Evolutionary conservation across 2,329 filamentous ascomycete species (phyloP).

Genomic region (Calcarisporium arbuscula): DNA sequence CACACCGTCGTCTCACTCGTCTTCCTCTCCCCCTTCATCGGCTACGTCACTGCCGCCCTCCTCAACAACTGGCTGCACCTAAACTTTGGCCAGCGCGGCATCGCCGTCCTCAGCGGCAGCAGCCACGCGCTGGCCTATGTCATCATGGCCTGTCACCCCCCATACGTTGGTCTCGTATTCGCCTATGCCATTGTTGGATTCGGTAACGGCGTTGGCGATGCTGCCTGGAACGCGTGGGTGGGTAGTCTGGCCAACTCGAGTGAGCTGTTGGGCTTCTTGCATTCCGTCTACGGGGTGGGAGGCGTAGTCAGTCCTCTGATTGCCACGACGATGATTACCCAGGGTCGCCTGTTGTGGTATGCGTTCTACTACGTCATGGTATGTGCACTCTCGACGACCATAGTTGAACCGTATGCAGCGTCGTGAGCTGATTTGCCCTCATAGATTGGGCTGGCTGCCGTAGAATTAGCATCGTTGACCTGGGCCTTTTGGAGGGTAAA

Average conservation of each 20-base stretch:
- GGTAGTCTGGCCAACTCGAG: slow-evolving; percentile 55
- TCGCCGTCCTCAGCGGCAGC: slow-evolving; percentile 52
- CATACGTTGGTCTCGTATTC: slow-evolving; percentile 59
- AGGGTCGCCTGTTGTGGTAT: slow-evolving; percentile 57
- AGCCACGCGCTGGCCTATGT: slow-evolving; percentile 61
- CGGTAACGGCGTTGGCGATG: slow-evolving; percentile 60
- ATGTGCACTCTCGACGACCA: slow-evolving; percentile 14
- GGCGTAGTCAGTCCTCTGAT: slow-evolving; percentile 64
- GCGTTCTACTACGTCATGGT: slow-evolving; percentile 72
- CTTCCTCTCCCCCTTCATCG: slow-evolving; percentile 34
- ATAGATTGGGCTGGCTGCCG: slow-evolving; percentile 49
- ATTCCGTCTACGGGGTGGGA: slow-evolving; percentile 62
- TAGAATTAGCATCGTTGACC: slow-evolving; percentile 45
- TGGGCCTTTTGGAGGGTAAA: slow-evolving; percentile 53
- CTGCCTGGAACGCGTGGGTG: slow-evolving; percentile 48
- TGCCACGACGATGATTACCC: slow-evolving; percentile 64
- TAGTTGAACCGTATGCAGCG: neutral
- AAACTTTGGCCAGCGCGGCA: slow-evolving; percentile 42
- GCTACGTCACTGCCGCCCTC: slow-evolving; percentile 36
- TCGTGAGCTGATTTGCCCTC: slow-evolving; percentile 25
- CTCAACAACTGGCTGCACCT: slow-evolving; percentile 31
- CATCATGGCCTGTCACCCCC: slow-evolving; percentile 57
- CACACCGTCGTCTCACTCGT: slow-evolving; percentile 37
- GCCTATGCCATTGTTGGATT: slow-evolving; percentile 62
- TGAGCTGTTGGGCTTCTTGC: slow-evolving; percentile 61